A percentile compares a stretch with the other conserved stretches of the same genome.
Conservation (phyloP, 331 rosid genomes). For the Quercus lobata region DNA sequence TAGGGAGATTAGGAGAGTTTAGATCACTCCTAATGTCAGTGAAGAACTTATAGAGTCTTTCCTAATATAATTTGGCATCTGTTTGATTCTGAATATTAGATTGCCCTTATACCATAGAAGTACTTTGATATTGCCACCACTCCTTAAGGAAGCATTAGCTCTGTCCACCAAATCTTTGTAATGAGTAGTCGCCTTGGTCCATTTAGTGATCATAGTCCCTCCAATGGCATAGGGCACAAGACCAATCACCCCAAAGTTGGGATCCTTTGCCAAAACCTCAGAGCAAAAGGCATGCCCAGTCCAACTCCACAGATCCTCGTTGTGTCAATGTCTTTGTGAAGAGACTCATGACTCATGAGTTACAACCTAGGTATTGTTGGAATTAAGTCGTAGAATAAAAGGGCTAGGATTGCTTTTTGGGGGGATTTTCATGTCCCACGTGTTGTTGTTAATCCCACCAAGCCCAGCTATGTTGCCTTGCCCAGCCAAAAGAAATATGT, state of each 20-base stretch:
- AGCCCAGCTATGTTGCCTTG: slow-evolving; percentile 83
- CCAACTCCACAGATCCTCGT: slow-evolving; percentile 48
- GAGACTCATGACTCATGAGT: slow-evolving; percentile 57
- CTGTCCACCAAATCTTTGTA: slow-evolving; percentile 37
- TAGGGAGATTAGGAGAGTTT: too few relatives aligned
- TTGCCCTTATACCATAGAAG: slow-evolving; percentile 80
- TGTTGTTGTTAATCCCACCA: slow-evolving; percentile 37
- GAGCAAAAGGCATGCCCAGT: slow-evolving; percentile 32
- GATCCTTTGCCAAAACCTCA: too few relatives aligned
- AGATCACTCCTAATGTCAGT: too few relatives aligned
- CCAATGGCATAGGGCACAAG: slow-evolving; percentile 72
- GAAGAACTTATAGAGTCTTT: too few relatives aligned
- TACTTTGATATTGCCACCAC: slow-evolving; percentile 35
- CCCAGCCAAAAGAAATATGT: slow-evolving; percentile 54
- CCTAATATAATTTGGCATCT: too few relatives aligned
- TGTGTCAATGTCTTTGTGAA: slow-evolving; percentile 11
- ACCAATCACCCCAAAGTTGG: too few relatives aligned
- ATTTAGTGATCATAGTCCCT: slow-evolving; percentile 45
- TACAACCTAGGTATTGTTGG: slow-evolving; percentile 40
- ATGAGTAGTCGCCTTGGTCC: slow-evolving; percentile 44
- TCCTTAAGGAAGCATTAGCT: slow-evolving; percentile 14
- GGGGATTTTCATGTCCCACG: slow-evolving; percentile 38
- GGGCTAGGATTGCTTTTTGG: slow-evolving; percentile 31
- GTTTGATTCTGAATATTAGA: too few relatives aligned
- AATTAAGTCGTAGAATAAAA: slow-evolving; percentile 22